Base-by-base conservation (phyloP, 2,329 filamentous ascomycete genomes). In the Penicillium sumatraense region DNA sequence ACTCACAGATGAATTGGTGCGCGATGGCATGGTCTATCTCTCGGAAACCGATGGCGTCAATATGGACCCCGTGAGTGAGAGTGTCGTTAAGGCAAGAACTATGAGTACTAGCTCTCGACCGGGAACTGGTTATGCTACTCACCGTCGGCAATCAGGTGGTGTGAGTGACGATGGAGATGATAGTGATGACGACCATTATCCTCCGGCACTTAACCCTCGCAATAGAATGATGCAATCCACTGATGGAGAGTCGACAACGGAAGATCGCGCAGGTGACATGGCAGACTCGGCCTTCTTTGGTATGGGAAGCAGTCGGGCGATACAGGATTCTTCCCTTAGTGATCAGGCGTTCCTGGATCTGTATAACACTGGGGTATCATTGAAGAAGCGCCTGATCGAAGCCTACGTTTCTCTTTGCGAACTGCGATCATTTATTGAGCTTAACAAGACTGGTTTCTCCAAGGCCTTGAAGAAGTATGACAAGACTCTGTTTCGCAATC, bases 401-500 rank as follows among this genome's bases (percentile, higher is more conserved):
- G 81, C 93, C 57, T 99, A 97, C 70, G 95, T 99, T 42, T 89
- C 91, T 62, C 80, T 98, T 16, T 97, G 93, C 77, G 95, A 97
- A 74, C 85, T 99, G 67, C 96, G 96, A 71, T 98, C 93, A 2
- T 99, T 93, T 69, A 88, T 93, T 52, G 93, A 98, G 77, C 85
- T 99, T 59, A 99, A 99, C 81, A 89, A 90, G 76, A 99, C 95
- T 0, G 95, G 95, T 11, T 99, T 99, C 77, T 86, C 88, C 68
- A 99, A 99, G 76, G 93, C 96, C 0, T 78, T 98, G 63, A 99
- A 99, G 78, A 99, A 99, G 75, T 99, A 95, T 69, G 95, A 99
- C 81, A 99, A 99, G 80, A 98, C 90, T 54, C 78, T 96, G 54
- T 89, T 97, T 73, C 88, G 88, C 61, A 88, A 88, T 65, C 80